Percentiles rank a stretch among this genome's conserved stretches.
phyloP scores from a whole-genome alignment of 2,329 filamentous ascomycete genomes.

The Diaporthe citriasiana region DNA sequence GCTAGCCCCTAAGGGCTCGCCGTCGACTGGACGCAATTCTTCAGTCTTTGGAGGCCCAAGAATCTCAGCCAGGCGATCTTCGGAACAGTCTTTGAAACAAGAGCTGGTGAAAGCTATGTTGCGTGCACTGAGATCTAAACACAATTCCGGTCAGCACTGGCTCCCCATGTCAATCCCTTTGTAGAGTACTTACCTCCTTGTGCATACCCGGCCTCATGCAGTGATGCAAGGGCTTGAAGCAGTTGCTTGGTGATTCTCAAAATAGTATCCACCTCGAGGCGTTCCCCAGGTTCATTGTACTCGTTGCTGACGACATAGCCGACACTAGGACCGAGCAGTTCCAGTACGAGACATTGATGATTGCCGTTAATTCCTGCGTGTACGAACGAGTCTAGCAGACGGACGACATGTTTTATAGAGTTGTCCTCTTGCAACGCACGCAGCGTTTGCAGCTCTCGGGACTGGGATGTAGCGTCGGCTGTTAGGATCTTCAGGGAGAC shows the following conservation, averaged over 20 bases:
- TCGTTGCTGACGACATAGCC: neutral
- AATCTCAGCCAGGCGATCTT: neutral
- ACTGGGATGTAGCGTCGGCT: neutral
- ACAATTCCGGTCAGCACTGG: neutral
- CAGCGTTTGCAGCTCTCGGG: neutral
- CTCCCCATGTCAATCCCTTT: neutral
- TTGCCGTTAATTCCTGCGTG: neutral
- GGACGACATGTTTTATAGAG: neutral
- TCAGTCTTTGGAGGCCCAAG: neutral
- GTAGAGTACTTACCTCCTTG: slow-evolving; percentile 1
- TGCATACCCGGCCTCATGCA: slow-evolving; percentile 5
- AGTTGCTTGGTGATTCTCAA: neutral
- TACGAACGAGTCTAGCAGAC: neutral
- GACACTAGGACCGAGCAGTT: slow-evolving; percentile 5
- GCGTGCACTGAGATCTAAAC: neutral
- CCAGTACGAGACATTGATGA: slow-evolving; percentile 3
- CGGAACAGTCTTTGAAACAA: neutral
- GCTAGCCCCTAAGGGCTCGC: neutral
- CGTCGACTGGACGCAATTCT: neutral
- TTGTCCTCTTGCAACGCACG: neutral
- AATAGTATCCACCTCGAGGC: neutral
- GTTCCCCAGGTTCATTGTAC: neutral
- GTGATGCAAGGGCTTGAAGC: neutral
- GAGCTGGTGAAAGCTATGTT: neutral
- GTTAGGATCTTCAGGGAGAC: slow-evolving; percentile 3